phyloP scores from a whole-genome alignment of 768 basidiomycete genomes.

The Amanita exitialis region DNA sequence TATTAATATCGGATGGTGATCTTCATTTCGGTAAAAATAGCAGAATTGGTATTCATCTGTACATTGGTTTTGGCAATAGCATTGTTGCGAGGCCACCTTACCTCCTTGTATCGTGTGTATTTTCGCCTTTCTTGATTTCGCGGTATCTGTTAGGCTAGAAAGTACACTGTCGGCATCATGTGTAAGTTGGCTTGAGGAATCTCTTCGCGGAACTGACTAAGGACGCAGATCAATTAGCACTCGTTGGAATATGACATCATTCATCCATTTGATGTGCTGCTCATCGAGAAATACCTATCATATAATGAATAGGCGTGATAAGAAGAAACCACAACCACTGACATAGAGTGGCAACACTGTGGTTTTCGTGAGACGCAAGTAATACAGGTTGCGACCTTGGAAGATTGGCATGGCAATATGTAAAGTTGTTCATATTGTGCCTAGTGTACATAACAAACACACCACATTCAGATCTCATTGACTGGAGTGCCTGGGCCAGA shows the following conservation, averaged over 20 bases:
- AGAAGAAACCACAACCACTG: conserved; percentile 12
- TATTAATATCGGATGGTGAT: conserved; percentile 70
- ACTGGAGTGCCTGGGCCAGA: conserved; percentile 51
- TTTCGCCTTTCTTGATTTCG: conserved; percentile 40
- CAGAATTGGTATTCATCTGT: conserved; percentile 85
- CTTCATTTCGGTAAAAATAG: conserved; percentile 78
- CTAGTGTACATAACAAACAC: neutral
- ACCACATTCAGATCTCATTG: neutral
- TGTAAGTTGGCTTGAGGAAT: conserved; percentile 1
- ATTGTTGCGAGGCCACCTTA: conserved; percentile 19
- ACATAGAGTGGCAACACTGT: conserved; percentile 76
- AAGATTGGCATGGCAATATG: conserved; percentile 22
- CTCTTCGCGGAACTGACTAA: conserved; percentile 27
- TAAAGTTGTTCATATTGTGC: neutral
- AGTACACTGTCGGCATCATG: conserved; percentile 35
- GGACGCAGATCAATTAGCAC: conserved; percentile 75
- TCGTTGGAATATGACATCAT: conserved; percentile 66
- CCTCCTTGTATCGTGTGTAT: conserved; percentile 83
- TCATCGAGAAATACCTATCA: conserved; percentile 78
- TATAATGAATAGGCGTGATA: neutral
- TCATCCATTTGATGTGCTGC: conserved; percentile 86
- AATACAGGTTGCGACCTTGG: conserved; percentile 66
- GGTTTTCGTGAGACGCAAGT: conserved; percentile 69
- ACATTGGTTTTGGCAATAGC: neutral
- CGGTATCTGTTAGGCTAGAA: conserved; percentile 52